These are phyloP conservation scores for Parachlorella kessleri DNA, from an alignment of 139 green algal species.

Conservation along the genomic window DNA sequence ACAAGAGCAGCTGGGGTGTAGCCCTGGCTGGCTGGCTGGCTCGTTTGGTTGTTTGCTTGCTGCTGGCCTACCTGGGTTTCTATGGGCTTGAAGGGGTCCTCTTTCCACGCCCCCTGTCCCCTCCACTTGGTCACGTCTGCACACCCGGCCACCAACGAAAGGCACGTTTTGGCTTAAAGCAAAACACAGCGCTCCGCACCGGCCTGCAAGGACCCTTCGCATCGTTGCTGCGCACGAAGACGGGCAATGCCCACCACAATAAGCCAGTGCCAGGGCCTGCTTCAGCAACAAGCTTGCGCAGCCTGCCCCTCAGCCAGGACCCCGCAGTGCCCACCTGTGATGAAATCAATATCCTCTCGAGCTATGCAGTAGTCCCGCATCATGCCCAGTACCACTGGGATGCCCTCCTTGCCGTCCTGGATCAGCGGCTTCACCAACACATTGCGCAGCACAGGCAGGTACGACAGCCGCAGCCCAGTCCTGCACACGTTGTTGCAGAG, in stretches of 20 bases:
- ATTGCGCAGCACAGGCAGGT: constrained; percentile 72
- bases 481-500: constrained; percentile 33
- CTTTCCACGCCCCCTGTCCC: constrained; percentile 67
- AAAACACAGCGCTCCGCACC: too few relatives aligned
- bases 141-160: too few relatives aligned
- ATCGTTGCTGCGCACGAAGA: background rate
- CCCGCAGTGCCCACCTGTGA: constrained; percentile 16
- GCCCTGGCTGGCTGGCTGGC: too few relatives aligned
- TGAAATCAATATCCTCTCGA: constrained; percentile 61
- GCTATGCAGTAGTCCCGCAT: constrained; percentile 72
- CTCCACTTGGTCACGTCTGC: constrained; percentile 91
- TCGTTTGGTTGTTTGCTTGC: too few relatives aligned
- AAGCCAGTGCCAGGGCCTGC: background rate
- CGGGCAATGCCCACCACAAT: background rate
- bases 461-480: constrained; percentile 67
- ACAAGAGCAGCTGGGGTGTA: too few relatives aligned
- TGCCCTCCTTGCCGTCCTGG: constrained; percentile 68
- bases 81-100: constrained; percentile 77
- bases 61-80: constrained; percentile 58
- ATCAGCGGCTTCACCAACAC: constrained; percentile 59
- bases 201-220: too few relatives aligned
- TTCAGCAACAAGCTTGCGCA: background rate
- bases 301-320: background rate
- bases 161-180: too few relatives aligned
- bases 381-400: constrained; percentile 32